phyloP scores from a whole-genome alignment of 805 yeast species.

The Myxozyma neotropica region DNA sequence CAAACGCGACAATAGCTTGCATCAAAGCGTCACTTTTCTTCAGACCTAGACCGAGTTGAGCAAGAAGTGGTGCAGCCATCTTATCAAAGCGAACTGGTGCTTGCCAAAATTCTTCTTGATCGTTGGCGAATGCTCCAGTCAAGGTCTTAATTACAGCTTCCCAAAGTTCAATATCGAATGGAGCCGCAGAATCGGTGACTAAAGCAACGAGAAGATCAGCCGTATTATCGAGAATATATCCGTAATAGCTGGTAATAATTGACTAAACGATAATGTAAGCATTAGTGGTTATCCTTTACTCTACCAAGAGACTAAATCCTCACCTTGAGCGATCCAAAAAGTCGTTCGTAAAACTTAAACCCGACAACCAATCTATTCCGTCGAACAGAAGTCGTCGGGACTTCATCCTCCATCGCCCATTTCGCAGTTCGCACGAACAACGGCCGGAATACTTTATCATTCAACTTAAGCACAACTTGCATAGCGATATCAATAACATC shows the following conservation, averaged over 20 bases:
- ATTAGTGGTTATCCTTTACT: no score
- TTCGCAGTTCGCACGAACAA: constrained; percentile 79
- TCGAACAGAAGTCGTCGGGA: constrained; percentile 52
- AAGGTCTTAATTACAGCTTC: constrained; percentile 74
- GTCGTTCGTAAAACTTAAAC: constrained; percentile 76
- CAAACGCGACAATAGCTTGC: constrained; percentile 75
- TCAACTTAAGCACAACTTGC: constrained; percentile 80
- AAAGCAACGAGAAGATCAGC: constrained; percentile 57
- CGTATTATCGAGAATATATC: constrained; percentile 80
- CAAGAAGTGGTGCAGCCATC: constrained; percentile 61
- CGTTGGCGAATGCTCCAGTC: constrained; percentile 69
- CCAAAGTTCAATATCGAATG: constrained; percentile 58
- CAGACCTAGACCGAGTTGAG: constrained; percentile 53
- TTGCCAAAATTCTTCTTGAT: constrained; percentile 86
- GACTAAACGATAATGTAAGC: constrained; percentile 66
- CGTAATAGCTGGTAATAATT: constrained; percentile 83
- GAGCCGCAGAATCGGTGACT: constrained; percentile 33
- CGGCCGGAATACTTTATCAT: constrained; percentile 92
- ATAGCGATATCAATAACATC: constrained; percentile 73
- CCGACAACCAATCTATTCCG: constrained; percentile 52
- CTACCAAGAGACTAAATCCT: no score
- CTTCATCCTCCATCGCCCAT: constrained; percentile 92
- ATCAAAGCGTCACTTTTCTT: constrained; percentile 52
- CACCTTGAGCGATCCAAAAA: constrained; percentile 50
- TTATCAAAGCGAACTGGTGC: constrained; percentile 80